Percentiles rank a stretch among this genome's conserved stretches.
Evolutionary conservation across 2,329 filamentous ascomycete species (phyloP).

Genomic region (Alternaria consortialis): DNA sequence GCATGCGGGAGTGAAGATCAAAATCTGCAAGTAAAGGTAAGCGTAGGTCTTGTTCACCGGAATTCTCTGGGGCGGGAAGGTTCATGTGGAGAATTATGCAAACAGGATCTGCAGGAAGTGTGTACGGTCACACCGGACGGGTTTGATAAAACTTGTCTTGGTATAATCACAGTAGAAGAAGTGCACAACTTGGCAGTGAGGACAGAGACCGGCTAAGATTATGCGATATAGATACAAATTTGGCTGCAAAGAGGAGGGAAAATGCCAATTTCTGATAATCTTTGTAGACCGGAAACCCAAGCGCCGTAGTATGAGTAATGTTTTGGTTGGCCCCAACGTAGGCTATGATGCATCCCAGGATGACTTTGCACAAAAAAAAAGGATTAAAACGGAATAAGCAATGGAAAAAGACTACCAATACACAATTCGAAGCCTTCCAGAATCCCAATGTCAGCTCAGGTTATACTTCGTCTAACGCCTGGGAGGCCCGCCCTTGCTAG

Average conservation of each 20-base stretch:
- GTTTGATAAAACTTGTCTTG: neutral
- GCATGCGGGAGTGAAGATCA: neutral
- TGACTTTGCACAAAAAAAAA: neutral
- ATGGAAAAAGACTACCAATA: neutral
- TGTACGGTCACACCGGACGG: neutral
- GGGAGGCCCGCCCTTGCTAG: conserved; percentile 19
- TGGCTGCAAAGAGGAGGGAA: neutral
- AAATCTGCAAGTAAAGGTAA: neutral
- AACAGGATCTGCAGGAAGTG: neutral
- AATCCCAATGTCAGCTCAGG: neutral
- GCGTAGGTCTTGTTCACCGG: neutral
- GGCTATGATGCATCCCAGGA: neutral
- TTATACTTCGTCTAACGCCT: conserved; percentile 7
- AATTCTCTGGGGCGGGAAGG: neutral
- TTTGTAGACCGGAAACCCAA: neutral
- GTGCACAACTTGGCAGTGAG: neutral
- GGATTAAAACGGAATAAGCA: neutral
- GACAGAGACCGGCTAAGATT: neutral
- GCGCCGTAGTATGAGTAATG: conserved; percentile 4
- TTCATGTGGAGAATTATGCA: neutral
- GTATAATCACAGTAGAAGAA: neutral
- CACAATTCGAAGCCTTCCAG: neutral
- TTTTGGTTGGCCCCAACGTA: neutral
- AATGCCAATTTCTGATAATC: conserved; percentile 3
- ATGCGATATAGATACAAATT: neutral